Evolutionary conservation across 805 yeast species (phyloP), one percentile per base, ranked within the genome.

Genomic region (Spathaspora arborariae): DNA sequence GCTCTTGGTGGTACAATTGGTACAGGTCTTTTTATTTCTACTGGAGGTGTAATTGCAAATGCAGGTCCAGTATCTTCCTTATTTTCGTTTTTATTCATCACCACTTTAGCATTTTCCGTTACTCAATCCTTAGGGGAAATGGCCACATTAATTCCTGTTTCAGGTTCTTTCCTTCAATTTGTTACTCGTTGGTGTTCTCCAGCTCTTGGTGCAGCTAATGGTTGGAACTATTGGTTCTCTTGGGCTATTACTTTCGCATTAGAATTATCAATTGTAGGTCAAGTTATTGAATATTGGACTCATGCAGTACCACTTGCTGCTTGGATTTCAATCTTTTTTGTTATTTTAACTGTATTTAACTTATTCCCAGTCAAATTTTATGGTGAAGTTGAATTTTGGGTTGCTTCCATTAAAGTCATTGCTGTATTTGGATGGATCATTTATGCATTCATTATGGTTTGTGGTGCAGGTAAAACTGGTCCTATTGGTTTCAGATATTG

Each of bases 1-100:
- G 88, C 90, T 41, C 70, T 85, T 18, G 92, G 91, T 51, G 91
- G 90, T 51, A 82, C 90, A 27, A 84, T 85, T 51, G 91, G 91
- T 56, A 84, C 90, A 2, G 91, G 91, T 62, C 70, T 85, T 36
- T 83, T 85, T 70, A 80, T 85, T 41, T 82, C 87, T 59, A 76
- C 84, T 36, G 72, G 82, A 4, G 58, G 74, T 3, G 81, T 46
- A 39, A 20, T 46, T 15, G 54, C 64, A 2, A 57, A 67, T 26
- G 82, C 87, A 13, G 92, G 92, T 19, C 91, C 91, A 1, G 90
- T 80, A 9, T 79, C 80, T 44, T 68, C 87, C 4, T 64, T 85
- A 21, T 80, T 85, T 41, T 76, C 88, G 2, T 85, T 80, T 56
- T 42, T 80, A 15, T 82, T 82, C 62, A 82, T 84, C 75, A 88